These are phyloP conservation scores for Tulasnella sp. DNA, from an alignment of 768 basidiomycete genomes.

Conservation along the genomic window DNA sequence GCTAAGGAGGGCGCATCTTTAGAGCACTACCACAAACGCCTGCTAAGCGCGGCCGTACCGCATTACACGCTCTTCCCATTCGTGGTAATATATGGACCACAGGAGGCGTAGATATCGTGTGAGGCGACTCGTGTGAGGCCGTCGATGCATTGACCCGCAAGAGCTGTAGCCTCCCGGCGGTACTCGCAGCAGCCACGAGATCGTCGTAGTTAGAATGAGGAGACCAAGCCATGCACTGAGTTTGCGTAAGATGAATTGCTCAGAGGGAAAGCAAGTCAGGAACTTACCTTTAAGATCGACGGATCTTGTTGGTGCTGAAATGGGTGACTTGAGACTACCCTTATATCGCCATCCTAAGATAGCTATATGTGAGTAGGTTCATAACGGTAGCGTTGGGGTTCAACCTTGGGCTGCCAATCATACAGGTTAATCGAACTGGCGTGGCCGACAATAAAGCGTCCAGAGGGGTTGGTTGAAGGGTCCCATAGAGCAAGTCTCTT, in stretches of 20 bases:
- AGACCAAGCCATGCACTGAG: slow-evolving; percentile 20
- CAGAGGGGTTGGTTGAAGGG: background rate
- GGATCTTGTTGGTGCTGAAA: background rate
- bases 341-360: background rate
- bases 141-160: slow-evolving; percentile 8
- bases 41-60: background rate
- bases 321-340: background rate
- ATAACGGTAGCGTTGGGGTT: background rate
- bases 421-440: background rate
- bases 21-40: too few relatives aligned
- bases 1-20: too few relatives aligned
- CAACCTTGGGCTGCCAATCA: background rate
- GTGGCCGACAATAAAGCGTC: slow-evolving; percentile 1
- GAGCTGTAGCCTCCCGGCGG: slow-evolving; percentile 17
- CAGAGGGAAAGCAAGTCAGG: background rate
- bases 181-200: slow-evolving; percentile 18
- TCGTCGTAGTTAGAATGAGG: slow-evolving; percentile 18
- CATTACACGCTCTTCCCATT: background rate
- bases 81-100: background rate
- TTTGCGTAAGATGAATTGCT: background rate
- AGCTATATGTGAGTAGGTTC: background rate
- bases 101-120: background rate
- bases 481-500: slow-evolving; percentile 12
- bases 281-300: background rate
- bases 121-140: background rate